Percentiles rank a stretch among this genome's conserved stretches.
These are phyloP conservation scores for Triticum monococcum DNA, from an alignment of 176 grass and related monocot genomes.

Conservation along the genomic window DNA sequence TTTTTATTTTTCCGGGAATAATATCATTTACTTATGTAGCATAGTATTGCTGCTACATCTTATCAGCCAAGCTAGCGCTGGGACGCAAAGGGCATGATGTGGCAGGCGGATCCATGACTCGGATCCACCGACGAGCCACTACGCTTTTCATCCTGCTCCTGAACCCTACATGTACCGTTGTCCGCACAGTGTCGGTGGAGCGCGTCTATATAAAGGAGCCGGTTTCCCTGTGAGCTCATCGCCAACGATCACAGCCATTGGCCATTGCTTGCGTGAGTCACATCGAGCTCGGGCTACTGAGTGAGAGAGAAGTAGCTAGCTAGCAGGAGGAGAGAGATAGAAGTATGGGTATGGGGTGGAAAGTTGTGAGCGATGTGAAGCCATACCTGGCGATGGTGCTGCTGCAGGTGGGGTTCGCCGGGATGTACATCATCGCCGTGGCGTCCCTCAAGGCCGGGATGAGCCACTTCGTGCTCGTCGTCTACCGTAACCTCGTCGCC, in stretches of 20 bases:
- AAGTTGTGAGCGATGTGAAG: constrained; percentile 50
- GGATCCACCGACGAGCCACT: constrained; percentile 37
- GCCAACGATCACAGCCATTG: constrained; percentile 26
- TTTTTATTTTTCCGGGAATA: no score
- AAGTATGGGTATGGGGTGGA: constrained; percentile 32
- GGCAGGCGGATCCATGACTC: constrained; percentile 37
- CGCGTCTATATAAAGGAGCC: constrained; percentile 55
- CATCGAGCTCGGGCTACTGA: not conserved
- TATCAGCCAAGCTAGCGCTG: constrained; percentile 9
- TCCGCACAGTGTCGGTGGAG: not conserved
- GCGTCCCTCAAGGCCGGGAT: constrained; percentile 71
- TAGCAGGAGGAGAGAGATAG: not conserved
- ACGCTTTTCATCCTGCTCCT: not conserved
- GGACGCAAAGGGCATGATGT: not conserved
- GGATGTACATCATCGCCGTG: constrained; percentile 76
- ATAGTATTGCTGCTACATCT: constrained; percentile 6
- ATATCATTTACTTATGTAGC: not conserved
- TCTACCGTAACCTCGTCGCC: constrained; percentile 66
- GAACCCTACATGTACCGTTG: not conserved
- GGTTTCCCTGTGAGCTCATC: constrained; percentile 19
- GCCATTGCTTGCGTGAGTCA: not conserved
- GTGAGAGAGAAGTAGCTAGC: not conserved
- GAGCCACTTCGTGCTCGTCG: constrained; percentile 84
- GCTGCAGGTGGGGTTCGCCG: constrained; percentile 75
- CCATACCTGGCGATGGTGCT: constrained; percentile 81